A percentile compares a stretch with the other conserved stretches of the same genome.
Conservation (phyloP, 2,329 filamentous ascomycete genomes). For the Pezicula rhizophila region DNA sequence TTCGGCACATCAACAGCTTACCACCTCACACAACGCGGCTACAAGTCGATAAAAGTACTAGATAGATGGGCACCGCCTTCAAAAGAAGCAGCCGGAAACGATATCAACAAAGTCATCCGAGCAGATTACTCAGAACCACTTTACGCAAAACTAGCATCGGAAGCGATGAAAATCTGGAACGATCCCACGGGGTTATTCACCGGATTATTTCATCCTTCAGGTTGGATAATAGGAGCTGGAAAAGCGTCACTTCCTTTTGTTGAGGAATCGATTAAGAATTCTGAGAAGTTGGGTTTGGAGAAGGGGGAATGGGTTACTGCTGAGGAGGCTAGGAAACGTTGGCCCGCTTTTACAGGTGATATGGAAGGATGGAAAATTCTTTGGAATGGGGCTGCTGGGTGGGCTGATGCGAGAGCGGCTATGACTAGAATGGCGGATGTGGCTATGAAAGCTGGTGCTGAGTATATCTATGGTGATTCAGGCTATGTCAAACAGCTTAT, state of each 20-base stretch:
- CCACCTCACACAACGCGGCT: constrained; percentile 35
- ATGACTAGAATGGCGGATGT: constrained; percentile 35
- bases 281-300: not conserved
- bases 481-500: constrained; percentile 30
- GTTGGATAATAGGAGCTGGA: constrained; percentile 28
- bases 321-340: constrained; percentile 29
- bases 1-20: constrained; percentile 35
- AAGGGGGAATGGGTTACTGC: constrained; percentile 24
- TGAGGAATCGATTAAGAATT: not conserved
- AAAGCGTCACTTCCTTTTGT: not conserved
- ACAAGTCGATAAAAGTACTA: constrained; percentile 37
- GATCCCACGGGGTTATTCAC: constrained; percentile 34
- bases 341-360: constrained; percentile 31
- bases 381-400: constrained; percentile 43
- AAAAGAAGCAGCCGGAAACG: constrained; percentile 50
- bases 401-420: constrained; percentile 42
- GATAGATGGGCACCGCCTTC: constrained; percentile 43
- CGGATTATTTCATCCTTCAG: constrained; percentile 35
- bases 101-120: constrained; percentile 47
- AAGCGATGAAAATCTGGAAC: constrained; percentile 41
- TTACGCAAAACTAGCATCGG: constrained; percentile 44
- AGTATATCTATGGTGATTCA: constrained; percentile 33
- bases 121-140: constrained; percentile 39
- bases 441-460: constrained; percentile 36
- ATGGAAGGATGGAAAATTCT: constrained; percentile 33